These are phyloP conservation scores for Alternaria longipes DNA, from an alignment of 2,329 filamentous ascomycete genomes.

Conservation along the genomic window DNA sequence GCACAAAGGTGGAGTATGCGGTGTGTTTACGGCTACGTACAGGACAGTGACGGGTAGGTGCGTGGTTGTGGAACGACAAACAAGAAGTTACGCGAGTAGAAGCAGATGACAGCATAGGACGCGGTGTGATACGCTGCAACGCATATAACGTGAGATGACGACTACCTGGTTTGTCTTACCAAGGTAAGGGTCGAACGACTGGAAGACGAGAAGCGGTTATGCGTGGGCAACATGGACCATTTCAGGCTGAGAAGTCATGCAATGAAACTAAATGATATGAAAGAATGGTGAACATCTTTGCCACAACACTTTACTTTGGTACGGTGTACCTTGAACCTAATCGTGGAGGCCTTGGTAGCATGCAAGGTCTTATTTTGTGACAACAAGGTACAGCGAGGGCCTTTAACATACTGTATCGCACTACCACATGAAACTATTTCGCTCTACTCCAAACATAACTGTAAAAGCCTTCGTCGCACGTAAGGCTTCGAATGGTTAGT, in stretches of 20 bases:
- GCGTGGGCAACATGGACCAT: background rate
- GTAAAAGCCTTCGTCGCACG: too few species aligned
- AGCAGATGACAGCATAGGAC: background rate
- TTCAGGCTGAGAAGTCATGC: background rate
- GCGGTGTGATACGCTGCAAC: background rate
- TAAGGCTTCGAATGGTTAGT: too few species aligned
- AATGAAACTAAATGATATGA: background rate
- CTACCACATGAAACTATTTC: too few species aligned
- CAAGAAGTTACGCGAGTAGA: background rate
- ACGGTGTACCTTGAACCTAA: background rate
- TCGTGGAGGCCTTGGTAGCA: too few species aligned
- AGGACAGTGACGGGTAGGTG: background rate
- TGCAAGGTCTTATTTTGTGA: too few species aligned
- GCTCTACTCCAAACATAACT: too few species aligned
- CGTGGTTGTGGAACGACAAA: background rate
- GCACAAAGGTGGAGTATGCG: background rate
- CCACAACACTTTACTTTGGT: background rate
- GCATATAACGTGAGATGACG: rapidly evolving
- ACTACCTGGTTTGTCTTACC: background rate
- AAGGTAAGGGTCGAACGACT: background rate
- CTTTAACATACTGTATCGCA: too few species aligned
- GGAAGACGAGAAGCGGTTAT: background rate
- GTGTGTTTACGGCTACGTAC: background rate
- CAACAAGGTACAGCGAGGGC: too few species aligned
- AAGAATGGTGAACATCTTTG: background rate